phyloP scores from a whole-genome alignment of 1,284 basidiomycete species.

The Puccinia coronata region DNA sequence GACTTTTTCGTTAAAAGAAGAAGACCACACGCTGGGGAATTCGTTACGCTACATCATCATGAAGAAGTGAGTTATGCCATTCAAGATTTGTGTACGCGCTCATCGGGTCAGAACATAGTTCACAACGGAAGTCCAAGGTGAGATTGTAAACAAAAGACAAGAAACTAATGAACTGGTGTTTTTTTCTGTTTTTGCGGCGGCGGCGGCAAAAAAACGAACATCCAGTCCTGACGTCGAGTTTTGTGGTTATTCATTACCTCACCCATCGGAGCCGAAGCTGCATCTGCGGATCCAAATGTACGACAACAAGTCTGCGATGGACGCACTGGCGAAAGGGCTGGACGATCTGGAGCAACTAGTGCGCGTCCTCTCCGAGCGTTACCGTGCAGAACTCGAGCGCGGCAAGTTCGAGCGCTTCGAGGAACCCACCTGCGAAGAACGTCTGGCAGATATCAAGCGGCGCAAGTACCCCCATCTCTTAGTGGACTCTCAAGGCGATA shows the following conservation, averaged over 20 bases:
- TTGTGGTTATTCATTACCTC: constrained; percentile 58
- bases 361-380: constrained; percentile 6
- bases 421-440: constrained; percentile 32
- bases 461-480: constrained; percentile 39
- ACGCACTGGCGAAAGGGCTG: constrained; percentile 27
- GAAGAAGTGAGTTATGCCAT: constrained; percentile 56
- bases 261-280: constrained; percentile 59
- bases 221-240: constrained; percentile 58
- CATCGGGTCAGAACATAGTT: too few relatives aligned
- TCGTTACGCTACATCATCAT: constrained; percentile 59
- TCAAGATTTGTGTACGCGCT: too few relatives aligned
- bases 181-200: neutral
- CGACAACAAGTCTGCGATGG: constrained; percentile 52
- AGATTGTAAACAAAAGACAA: neutral
- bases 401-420: constrained; percentile 29
- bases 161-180: neutral
- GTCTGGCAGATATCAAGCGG: constrained; percentile 35
- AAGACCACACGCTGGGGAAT: constrained; percentile 60
- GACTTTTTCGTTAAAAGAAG: constrained; percentile 58
- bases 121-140: neutral
- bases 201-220: neutral
- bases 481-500: neutral
- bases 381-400: constrained; percentile 25
- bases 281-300: constrained; percentile 59
- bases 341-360: constrained; percentile 37